Base-by-base conservation (phyloP, 371 early-diverging fungal species). In the Sporodiniella umbellata region DNA sequence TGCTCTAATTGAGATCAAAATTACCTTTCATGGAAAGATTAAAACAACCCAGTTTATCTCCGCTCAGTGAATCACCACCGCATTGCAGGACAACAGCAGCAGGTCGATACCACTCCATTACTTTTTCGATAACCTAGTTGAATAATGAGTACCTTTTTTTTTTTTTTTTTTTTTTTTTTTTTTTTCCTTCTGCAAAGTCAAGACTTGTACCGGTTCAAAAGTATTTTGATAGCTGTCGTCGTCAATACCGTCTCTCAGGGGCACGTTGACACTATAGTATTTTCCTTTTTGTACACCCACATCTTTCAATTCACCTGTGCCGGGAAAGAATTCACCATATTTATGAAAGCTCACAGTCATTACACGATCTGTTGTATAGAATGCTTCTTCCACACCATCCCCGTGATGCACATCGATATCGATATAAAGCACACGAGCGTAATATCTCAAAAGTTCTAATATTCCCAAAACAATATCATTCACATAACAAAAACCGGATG, bases 31-130 rank as follows among this genome's bases (percentile, higher is more conserved):
- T 91, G 3, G 95, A 93, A 30, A 99, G 69, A 74, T 99, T 99
- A 72, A 99, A 99, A 64, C 97, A 94, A 19, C 99, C 99, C 35
- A 99, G 79, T 46, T 96, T 89, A 70, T 99, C 99, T 8, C 98
- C 98, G 33, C 94, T 89, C n/a, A 99, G 72, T 10, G 99, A 99
- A 64, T 99, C 99, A 3, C 99, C 97, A 50, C 99, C 99, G 70
- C 98, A 97, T 72, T 99, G 99, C 61, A 99, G 64, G n/a, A 99
- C 96, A 45, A 99, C 85, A 0, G 91, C 99, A 28, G 89, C 89
- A 14, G 99, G 99, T 25, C 87, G 79, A 75, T 93, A 99, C 75
- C 85, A 84, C 33, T 95, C 94, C 80, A 99, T 93, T 4, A 98
- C 90, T 60, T 86, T 80, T 28, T 86, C 79, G 68, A 97, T 87